These are phyloP conservation scores for Rhododendron simsii DNA, from an alignment of 148 eudicot genomes.

Conservation along the genomic window DNA sequence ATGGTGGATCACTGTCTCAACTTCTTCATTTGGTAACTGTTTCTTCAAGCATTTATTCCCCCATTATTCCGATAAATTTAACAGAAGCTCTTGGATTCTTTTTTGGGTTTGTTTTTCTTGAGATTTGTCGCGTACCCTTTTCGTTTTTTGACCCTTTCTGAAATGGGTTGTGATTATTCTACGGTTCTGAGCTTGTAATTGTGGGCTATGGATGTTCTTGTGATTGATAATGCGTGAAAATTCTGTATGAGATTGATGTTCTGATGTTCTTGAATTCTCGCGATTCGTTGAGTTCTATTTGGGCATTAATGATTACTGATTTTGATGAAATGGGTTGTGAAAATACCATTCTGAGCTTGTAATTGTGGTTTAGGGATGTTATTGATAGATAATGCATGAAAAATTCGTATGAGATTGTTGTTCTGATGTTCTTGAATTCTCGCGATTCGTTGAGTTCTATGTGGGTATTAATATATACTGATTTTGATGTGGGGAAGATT, in stretches of 20 bases:
- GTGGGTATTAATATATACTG: constrained; percentile 1
- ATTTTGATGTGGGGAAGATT: constrained; percentile 9
- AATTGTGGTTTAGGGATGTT: not conserved
- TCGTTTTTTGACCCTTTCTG: not conserved
- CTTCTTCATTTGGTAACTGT: constrained; percentile 6
- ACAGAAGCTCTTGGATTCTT: not conserved
- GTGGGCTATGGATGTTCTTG: not conserved
- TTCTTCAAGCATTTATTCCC: not conserved
- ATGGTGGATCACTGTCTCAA: not conserved
- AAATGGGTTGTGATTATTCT: not conserved
- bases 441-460: not conserved
- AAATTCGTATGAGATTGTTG: not conserved
- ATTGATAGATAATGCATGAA: not conserved
- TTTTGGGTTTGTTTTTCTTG: not conserved
- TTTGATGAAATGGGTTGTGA: constrained; percentile 5
- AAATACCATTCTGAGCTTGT: not conserved
- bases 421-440: not conserved
- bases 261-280: not conserved
- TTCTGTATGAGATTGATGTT: not conserved
- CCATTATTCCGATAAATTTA: not conserved
- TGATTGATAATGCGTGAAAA: not conserved
- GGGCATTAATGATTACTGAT: constrained; percentile 4
- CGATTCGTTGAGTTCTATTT: not conserved
- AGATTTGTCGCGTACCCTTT: not conserved
- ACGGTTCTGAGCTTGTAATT: not conserved